Evolutionary conservation across 129 eudicot genomes (phyloP).

Genomic region (Mikania micrantha): DNA sequence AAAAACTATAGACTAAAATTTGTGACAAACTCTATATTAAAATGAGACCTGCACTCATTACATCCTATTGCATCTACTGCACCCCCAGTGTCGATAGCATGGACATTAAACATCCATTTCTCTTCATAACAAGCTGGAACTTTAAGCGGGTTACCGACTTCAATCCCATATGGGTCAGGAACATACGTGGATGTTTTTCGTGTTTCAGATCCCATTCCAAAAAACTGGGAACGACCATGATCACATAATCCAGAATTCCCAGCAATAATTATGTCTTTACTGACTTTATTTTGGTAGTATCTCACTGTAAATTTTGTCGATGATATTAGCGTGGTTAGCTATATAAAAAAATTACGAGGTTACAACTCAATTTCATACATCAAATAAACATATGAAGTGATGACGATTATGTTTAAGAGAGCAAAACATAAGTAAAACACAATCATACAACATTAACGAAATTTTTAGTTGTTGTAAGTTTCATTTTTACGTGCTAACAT

Average conservation of each 20-base stretch:
- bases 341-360: too few species aligned
- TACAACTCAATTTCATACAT: too few species aligned
- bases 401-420: too few species aligned
- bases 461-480: too few species aligned
- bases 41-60: conserved; percentile 37
- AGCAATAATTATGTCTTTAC: conserved; percentile 21
- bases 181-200: conserved; percentile 48
- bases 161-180: conserved; percentile 81
- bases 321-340: too few species aligned
- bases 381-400: too few species aligned
- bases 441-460: too few species aligned
- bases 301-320: conserved; percentile 31
- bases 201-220: conserved; percentile 75
- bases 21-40: not conserved
- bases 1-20: conserved; percentile 17
- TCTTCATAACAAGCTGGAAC: conserved; percentile 57
- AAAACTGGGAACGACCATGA: conserved; percentile 40
- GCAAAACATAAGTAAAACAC: too few species aligned
- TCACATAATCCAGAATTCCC: conserved; percentile 54
- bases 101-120: conserved; percentile 55
- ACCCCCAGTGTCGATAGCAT: conserved; percentile 59
- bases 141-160: conserved; percentile 51
- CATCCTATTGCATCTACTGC: conserved; percentile 54
- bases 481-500: too few species aligned
- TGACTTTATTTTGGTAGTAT: conserved; percentile 41